Conservation (phyloP, 352 stramenopile species). For the Globisporangium echinulatum region DNA sequence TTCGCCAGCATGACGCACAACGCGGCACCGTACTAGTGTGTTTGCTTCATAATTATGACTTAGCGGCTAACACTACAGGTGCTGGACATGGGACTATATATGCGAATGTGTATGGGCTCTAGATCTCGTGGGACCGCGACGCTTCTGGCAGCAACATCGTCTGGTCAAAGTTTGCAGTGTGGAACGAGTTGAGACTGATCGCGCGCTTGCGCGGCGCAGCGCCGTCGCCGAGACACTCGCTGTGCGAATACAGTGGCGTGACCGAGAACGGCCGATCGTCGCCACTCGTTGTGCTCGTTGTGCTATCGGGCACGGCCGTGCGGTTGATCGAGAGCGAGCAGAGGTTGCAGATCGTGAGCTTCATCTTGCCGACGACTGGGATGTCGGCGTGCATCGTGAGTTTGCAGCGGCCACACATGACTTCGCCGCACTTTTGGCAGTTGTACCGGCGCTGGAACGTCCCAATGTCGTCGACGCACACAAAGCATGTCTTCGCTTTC, state of each 20-base stretch:
- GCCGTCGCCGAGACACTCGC: conserved; percentile 17
- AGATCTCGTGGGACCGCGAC: conserved; percentile 29
- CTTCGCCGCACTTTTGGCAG: conserved; percentile 81
- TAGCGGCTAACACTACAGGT: too few relatives aligned
- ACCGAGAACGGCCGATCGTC: conserved; percentile 46
- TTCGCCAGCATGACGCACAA: too few relatives aligned
- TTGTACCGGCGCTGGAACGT: conserved; percentile 78
- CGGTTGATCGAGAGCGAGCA: conserved; percentile 76
- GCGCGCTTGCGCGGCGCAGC: conserved; percentile 31
- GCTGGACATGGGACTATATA: neutral
- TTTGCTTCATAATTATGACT: too few relatives aligned
- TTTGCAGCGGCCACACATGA: conserved; percentile 70
- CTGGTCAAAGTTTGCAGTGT: conserved; percentile 78
- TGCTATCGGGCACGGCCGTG: conserved; percentile 43
- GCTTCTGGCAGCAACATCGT: conserved; percentile 37
- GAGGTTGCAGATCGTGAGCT: conserved; percentile 78
- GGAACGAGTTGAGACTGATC: conserved; percentile 70
- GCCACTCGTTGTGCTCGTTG: conserved; percentile 21
- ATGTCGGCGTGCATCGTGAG: conserved; percentile 74
- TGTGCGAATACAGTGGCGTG: conserved; percentile 23
- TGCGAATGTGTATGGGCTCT: neutral
- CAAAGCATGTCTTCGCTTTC: conserved; percentile 76
- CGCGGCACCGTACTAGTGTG: too few relatives aligned
- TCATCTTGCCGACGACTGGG: conserved; percentile 78
- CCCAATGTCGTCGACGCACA: conserved; percentile 77